Base-by-base conservation (phyloP, 192 early-diverging fungal genomes). In the Rhizophagus prolifer region DNA sequence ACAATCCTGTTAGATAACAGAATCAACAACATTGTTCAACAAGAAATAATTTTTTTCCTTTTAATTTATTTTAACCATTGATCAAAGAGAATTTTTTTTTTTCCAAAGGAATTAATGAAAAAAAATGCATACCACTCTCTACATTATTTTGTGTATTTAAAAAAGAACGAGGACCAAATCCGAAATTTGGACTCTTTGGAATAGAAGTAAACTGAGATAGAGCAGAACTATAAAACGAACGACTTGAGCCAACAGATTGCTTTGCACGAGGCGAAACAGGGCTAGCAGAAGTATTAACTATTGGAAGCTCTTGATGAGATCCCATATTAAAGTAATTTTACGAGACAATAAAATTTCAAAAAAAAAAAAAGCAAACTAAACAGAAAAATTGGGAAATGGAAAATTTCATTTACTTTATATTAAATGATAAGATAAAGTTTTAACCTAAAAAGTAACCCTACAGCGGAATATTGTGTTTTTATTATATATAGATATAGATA, bases 111-210 rank as follows among this genome's bases (percentile, higher is more conserved):
- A 3, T 26, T 19, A 41, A 47, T 26, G 12, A 31, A 31, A 58
- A 50, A 58, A 58, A 58, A 31, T 25, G 19, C 72, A 41, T 74
- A 74, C 73, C 59, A 41, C 13, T 58, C 8, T 74, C 50, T 41
- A 58, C 23, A 19, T 30, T 30, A 41, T 59, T 74, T 58, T 74
- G 73, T 3, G 73, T 41, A 19, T 61, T 74, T 13, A 58, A 63
- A 14, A 62, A 38, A 54, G 73, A 74, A 23, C 73, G 46, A 36
- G 72, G 47, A 59, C 71, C 54, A 34, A 72, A 72, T 14, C 73
- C 73, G 16, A 23, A 19, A 36, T 62, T 63, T 44, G 34, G 60
- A 60, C 59, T 60, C 8, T 3, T 46, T 8, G 73, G 63, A 10
- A 62, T 19, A 5, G 59, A 23, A 59, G 71, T 72, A 58, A 72